Evolutionary conservation across 139 green algal species (phyloP).

Genomic region (Volvox africanus): DNA sequence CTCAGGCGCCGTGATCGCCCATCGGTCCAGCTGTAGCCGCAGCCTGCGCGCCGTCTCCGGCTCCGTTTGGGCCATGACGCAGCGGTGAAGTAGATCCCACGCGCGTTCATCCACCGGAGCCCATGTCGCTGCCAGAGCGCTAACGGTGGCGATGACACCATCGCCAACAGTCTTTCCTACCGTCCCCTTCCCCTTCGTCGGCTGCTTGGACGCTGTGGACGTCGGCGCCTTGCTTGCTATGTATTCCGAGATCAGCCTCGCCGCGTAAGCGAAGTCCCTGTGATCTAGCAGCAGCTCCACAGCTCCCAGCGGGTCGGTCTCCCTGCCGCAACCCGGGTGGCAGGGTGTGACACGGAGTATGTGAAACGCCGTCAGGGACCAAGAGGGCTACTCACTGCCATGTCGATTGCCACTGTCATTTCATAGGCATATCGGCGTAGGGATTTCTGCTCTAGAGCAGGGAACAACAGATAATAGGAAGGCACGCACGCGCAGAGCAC

Average conservation of each 20-base stretch:
- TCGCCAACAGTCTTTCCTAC: neutral
- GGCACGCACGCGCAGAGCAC: no score
- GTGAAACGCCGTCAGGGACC: no score
- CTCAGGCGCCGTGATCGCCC: neutral
- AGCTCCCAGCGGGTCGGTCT: constrained; percentile 4
- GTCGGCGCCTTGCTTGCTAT: neutral
- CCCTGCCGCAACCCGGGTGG: neutral
- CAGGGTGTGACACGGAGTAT: no score
- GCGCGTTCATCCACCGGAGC: constrained; percentile 26
- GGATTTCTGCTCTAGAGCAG: no score
- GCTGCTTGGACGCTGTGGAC: neutral
- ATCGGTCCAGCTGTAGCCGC: constrained; percentile 5
- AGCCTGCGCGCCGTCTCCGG: neutral
- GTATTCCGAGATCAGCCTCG: neutral
- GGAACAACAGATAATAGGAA: no score
- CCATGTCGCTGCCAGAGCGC: neutral
- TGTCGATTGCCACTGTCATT: no score
- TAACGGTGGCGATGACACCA: neutral
- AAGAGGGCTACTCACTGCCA: no score
- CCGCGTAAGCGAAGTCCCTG: neutral
- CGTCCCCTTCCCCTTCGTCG: neutral
- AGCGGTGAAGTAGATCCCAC: constrained; percentile 22
- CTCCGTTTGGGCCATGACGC: constrained; percentile 21
- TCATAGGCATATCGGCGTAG: no score
- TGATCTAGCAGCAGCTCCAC: constrained; percentile 26